Conservation (phyloP, 2,329 filamentous ascomycete species). For the Xylaria arbuscula region DNA sequence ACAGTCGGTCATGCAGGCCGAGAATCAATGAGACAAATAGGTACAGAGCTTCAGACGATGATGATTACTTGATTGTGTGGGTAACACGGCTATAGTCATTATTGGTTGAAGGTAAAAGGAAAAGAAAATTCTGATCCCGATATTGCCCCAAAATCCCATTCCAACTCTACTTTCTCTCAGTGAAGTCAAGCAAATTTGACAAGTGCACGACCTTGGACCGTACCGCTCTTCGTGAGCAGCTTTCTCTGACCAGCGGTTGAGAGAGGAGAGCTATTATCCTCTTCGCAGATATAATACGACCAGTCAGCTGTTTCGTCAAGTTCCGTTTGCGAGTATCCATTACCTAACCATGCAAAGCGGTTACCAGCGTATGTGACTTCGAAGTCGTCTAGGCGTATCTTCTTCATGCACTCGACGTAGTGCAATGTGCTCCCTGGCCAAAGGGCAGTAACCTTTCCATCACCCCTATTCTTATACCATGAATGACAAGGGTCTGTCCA, state of each 20-base stretch:
- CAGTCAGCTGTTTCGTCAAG: constrained; percentile 32
- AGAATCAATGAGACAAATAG: too few species aligned
- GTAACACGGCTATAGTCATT: too few species aligned
- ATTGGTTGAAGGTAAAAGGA: too few species aligned
- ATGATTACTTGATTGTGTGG: too few species aligned
- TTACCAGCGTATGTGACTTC: constrained; percentile 36
- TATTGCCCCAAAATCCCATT: background rate
- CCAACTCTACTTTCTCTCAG: background rate
- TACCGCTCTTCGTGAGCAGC: constrained; percentile 32
- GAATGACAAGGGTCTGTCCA: constrained; percentile 38
- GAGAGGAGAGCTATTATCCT: constrained; percentile 26
- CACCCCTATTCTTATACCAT: constrained; percentile 38
- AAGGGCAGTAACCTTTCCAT: constrained; percentile 31
- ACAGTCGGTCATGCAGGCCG: too few species aligned
- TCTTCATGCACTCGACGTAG: constrained; percentile 35
- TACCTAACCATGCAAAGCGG: constrained; percentile 37
- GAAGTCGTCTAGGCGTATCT: constrained; percentile 43
- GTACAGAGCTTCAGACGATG: too few species aligned
- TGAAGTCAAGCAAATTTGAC: background rate
- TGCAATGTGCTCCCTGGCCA: constrained; percentile 40
- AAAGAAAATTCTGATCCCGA: background rate
- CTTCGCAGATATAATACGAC: constrained; percentile 35
- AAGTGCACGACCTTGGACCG: constrained; percentile 11
- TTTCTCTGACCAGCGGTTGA: constrained; percentile 30
- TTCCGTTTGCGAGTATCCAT: constrained; percentile 35